Conservation (phyloP, 805 yeast genomes). For the Saturnispora galanensis region DNA sequence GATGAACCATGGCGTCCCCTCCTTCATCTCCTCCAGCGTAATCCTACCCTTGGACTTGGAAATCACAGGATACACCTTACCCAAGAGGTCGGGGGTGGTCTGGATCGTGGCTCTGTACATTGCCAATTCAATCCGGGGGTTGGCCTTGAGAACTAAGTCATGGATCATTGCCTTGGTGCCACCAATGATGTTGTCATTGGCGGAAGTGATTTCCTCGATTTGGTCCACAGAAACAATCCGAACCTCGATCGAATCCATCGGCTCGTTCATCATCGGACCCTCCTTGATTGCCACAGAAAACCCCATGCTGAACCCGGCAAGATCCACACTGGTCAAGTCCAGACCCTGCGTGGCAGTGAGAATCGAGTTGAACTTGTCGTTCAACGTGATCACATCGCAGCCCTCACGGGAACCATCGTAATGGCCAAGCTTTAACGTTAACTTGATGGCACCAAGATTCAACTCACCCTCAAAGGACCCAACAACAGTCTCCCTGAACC, state of each 20-base stretch:
- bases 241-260: conserved; percentile 70
- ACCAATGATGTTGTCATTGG: conserved; percentile 13
- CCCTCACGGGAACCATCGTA: conserved; percentile 6
- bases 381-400: conserved; percentile 23
- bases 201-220: conserved; percentile 20
- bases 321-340: conserved; percentile 3
- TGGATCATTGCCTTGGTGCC: conserved; percentile 42
- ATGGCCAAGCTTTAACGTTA: conserved; percentile 5
- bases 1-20: conserved; percentile 94
- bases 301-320: conserved; percentile 39
- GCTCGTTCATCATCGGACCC: conserved; percentile 88
- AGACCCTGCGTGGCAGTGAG: conserved; percentile 48
- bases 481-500: conserved; percentile 79
- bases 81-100: conserved; percentile 87
- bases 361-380: conserved; percentile 45
- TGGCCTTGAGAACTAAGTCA: conserved; percentile 61
- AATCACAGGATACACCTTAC: conserved; percentile 90
- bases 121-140: conserved; percentile 87
- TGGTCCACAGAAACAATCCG: conserved; percentile 28
- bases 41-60: conserved; percentile 82
- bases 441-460: conserved; percentile 25
- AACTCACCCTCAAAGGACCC: conserved; percentile 12
- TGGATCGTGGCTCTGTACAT: conserved; percentile 93
- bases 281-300: conserved; percentile 72
- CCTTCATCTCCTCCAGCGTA: conserved; percentile 89